Percentiles rank a stretch among this genome's conserved stretches.
Conservation (phyloP, 306 rosid genomes). For the Acmispon strigosus region DNA sequence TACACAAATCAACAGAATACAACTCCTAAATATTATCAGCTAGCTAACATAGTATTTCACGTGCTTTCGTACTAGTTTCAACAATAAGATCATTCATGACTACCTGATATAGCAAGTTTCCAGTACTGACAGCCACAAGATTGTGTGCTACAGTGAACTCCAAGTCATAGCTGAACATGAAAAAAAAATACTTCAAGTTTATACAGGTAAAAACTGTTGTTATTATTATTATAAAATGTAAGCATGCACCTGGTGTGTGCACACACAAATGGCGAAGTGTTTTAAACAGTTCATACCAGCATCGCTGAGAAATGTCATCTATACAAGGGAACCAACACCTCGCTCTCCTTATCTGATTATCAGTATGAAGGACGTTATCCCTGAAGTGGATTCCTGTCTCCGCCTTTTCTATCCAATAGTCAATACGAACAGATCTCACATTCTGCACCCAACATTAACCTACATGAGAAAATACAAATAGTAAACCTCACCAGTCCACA, state of each 20-base stretch:
- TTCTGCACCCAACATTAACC: constrained; percentile 84
- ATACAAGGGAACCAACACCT: constrained; percentile 97
- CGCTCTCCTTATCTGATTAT: constrained; percentile 88
- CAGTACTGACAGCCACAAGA: constrained; percentile 87
- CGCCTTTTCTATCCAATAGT: constrained; percentile 87
- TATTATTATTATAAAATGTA: background rate
- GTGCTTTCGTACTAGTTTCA: constrained; percentile 8
- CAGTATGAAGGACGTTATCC: constrained; percentile 59
- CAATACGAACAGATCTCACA: constrained; percentile 75
- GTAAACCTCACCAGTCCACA: constrained; percentile 39
- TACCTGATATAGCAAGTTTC: constrained; percentile 91
- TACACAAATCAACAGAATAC: background rate
- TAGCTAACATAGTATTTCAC: background rate
- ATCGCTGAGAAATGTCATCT: constrained; percentile 76
- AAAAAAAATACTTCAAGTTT: constrained; percentile 15
- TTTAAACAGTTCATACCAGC: constrained; percentile 57
- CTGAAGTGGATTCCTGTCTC: constrained; percentile 69
- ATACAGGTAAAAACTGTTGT: background rate
- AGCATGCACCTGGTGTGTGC: background rate
- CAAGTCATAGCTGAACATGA: constrained; percentile 73
- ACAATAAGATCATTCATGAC: constrained; percentile 11
- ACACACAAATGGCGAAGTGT: background rate
- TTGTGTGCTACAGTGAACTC: constrained; percentile 89
- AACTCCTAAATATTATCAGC: background rate
- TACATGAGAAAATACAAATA: constrained; percentile 60